Percentiles rank a stretch among this genome's conserved stretches.
phyloP scores from a whole-genome alignment of 495 filamentous ascomycete species.

The Penicillium herquei region DNA sequence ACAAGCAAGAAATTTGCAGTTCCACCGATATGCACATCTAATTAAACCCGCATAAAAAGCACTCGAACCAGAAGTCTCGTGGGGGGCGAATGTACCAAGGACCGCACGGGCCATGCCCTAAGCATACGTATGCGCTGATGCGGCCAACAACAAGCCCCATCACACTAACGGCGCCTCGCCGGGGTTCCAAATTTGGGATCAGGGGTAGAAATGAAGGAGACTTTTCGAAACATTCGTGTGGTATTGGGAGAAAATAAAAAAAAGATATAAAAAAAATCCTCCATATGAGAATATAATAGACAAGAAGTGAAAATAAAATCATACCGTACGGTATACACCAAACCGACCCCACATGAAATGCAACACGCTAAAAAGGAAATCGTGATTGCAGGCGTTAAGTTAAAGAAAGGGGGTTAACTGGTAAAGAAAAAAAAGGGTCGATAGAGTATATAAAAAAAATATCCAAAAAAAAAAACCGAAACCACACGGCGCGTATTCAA shows the following conservation, averaged over 20 bases:
- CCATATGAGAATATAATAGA: neutral
- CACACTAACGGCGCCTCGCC: conserved; percentile 1
- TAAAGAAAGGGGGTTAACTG: neutral
- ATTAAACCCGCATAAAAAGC: too few species aligned
- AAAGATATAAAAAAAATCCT: conserved; percentile 3
- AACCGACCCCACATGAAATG: conserved; percentile 1
- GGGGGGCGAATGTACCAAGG: too few species aligned
- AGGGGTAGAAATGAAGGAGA: neutral
- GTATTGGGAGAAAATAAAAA: conserved; percentile 4
- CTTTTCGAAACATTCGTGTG: neutral
- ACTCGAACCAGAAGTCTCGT: too few species aligned
- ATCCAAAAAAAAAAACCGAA: neutral
- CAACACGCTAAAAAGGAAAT: neutral
- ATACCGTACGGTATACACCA: conserved; percentile 3
- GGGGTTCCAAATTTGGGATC: neutral
- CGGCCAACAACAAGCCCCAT: conserved; percentile 2
- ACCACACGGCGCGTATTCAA: conserved; percentile 14
- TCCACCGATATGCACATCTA: too few species aligned
- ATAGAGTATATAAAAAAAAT: neutral
- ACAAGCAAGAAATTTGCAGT: too few species aligned
- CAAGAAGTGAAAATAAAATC: conserved; percentile 4
- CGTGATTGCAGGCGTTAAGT: conserved; percentile 4
- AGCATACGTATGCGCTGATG: conserved; percentile 6
- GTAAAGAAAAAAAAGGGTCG: neutral
- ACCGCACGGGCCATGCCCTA: too few species aligned